Evolutionary conservation across 2,329 filamentous ascomycete genomes (phyloP).

Genomic region (Exophiala alcalophila): DNA sequence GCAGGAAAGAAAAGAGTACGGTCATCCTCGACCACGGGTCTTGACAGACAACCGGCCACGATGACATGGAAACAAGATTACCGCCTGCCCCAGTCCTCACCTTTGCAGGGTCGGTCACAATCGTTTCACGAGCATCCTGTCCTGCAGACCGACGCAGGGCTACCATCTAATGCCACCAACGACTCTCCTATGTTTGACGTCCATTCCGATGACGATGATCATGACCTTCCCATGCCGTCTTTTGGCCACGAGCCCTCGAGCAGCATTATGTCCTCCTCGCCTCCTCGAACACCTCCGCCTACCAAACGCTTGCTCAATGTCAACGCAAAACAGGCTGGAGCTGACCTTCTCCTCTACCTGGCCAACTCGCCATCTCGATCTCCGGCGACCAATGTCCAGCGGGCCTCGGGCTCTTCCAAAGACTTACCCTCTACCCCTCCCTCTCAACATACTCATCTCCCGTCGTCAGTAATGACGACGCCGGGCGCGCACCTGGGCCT

Average conservation of each 20-base stretch:
- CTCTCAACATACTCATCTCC: slow-evolving; percentile 56
- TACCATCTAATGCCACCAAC: slow-evolving; percentile 48
- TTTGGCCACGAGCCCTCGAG: slow-evolving; percentile 53
- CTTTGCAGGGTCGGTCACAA: slow-evolving; percentile 65
- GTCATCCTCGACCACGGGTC: slow-evolving; percentile 61
- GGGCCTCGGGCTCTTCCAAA: slow-evolving; percentile 47
- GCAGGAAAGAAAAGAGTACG: slow-evolving; percentile 64
- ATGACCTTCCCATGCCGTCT: slow-evolving; percentile 72
- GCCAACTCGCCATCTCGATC: slow-evolving; percentile 75
- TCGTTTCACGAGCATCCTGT: slow-evolving; percentile 71
- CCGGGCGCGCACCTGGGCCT: slow-evolving; percentile 62
- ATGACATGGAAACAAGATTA: slow-evolving; percentile 73
- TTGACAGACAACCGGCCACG: slow-evolving; percentile 46
- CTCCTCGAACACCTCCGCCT: slow-evolving; percentile 76
- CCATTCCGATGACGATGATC: slow-evolving; percentile 69
- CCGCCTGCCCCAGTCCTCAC: slow-evolving; percentile 79
- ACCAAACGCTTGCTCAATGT: slow-evolving; percentile 45
- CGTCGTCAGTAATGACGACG: slow-evolving; percentile 53
- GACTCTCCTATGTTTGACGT: slow-evolving; percentile 36
- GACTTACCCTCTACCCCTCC: slow-evolving; percentile 74
- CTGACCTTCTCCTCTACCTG: slow-evolving; percentile 76
- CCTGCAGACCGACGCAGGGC: slow-evolving; percentile 71
- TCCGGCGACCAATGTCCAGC: slow-evolving; percentile 58
- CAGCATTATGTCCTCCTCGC: slow-evolving; percentile 67
- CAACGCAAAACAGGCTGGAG: slow-evolving; percentile 72